Evolutionary conservation across 2,329 filamentous ascomycete species (phyloP), one percentile per base, ranked within the genome.

Genomic region (Shiraia sp.): DNA sequence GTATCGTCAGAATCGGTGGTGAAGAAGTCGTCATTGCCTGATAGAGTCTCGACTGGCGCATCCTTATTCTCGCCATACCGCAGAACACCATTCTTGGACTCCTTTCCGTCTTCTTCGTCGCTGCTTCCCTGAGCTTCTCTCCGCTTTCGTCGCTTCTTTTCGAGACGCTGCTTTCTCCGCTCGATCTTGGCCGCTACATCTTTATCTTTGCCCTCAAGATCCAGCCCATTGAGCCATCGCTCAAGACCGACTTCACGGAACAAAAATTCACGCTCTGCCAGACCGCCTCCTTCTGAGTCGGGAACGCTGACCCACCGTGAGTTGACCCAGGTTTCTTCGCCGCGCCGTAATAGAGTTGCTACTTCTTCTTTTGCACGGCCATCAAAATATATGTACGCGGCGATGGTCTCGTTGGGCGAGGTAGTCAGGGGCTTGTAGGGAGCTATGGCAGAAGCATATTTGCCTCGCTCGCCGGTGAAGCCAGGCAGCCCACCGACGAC

Each of bases 301-400:
- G 92, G 90, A 6, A 99, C 84, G 65, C 95, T 92, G 35, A 99
- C 93, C 93, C 93, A 99, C 59, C 93, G 81, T 41, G 90, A 96
- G 65, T 97, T 99, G 16, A 99, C 95, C 93, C 93, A 99, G 2
- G 93, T 99, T 73, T 99, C 93, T 67, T 97, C 93, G 16, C 93
- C 92, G 10, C 91, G 87, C 40, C 93, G 81, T 37, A 99, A 77
- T 42, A 99, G 76, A 10, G 93, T 99, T 37, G 93, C 93, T 3
- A 99, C 95, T 73, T 99, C 93, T 68, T 99, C 93, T 70, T 99
- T 99, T 47, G 82, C 81, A 49, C 93, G 80, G 13, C 93, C 93
- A 70, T 99, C 93, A 65, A 99, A 99, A 74, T 99, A 99, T 58
- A 99, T 97, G 70, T 99, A 99, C 26, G 92, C 93, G 23, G 93